Conservation (phyloP, 2,329 filamentous ascomycete species). For the Fusarium sp. region DNA sequence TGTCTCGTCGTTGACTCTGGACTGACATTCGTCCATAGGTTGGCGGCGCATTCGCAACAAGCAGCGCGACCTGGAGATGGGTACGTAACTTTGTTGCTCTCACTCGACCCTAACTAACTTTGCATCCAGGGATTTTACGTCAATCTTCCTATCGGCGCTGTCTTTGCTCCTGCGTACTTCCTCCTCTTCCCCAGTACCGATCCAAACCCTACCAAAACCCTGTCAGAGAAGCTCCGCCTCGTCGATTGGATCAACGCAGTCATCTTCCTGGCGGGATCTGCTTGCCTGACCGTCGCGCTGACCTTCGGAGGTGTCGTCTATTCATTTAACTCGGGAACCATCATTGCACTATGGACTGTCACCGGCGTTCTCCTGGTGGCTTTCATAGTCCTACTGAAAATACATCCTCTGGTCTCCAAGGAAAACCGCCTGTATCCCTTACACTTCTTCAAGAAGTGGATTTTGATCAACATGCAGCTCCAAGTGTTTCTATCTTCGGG, state of each 20-base stretch:
- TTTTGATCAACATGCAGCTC: neutral
- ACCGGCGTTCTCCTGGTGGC: neutral
- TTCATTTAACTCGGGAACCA: neutral
- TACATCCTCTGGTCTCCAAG: neutral
- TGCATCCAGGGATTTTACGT: neutral
- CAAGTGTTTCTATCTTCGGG: neutral
- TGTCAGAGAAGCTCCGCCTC: neutral
- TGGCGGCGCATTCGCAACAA: neutral
- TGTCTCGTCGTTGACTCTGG: rapidly evolving
- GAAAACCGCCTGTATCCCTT: neutral
- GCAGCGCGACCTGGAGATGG: neutral
- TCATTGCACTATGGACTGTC: neutral
- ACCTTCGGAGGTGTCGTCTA: neutral
- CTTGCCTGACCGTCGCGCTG: neutral
- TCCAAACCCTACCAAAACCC: neutral
- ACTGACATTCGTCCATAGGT: neutral
- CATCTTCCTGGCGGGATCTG: neutral
- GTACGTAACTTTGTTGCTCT: neutral
- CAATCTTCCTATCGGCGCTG: neutral
- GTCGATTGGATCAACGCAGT: neutral
- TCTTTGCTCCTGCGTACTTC: neutral
- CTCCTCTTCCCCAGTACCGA: neutral
- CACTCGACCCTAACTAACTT: rapidly evolving
- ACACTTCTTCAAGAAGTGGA: neutral
- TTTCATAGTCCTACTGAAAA: neutral